Percentiles rank a stretch among this genome's conserved stretches.
These are phyloP conservation scores for Psidium guajava DNA, from an alignment of 345 rosid genomes.

Conservation along the genomic window DNA sequence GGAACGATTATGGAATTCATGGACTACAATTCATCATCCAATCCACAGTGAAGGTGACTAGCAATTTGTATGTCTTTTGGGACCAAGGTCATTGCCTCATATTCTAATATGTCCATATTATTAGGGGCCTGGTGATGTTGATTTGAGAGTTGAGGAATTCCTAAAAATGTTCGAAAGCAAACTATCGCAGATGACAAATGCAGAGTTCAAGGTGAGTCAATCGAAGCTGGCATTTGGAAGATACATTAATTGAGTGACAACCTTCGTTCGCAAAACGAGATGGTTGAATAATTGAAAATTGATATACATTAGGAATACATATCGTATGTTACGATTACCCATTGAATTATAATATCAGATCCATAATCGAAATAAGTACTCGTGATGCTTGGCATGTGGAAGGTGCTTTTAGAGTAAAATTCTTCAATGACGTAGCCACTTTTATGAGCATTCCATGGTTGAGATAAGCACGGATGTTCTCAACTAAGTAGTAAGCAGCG, in stretches of 20 bases:
- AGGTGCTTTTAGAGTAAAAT: neutral
- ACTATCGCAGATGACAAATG: slow-evolving; percentile 62
- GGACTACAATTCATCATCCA: slow-evolving; percentile 82
- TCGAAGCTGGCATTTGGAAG: neutral
- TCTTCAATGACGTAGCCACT: neutral
- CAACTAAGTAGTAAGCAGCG: neutral
- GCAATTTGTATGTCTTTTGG: neutral
- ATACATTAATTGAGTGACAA: neutral
- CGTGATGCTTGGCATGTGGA: neutral
- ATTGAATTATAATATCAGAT: neutral
- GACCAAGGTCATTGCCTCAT: neutral
- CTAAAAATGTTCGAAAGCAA: slow-evolving; percentile 52
- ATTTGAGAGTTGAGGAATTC: slow-evolving; percentile 66
- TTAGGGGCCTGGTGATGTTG: slow-evolving; percentile 73
- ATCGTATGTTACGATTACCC: neutral
- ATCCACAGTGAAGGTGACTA: slow-evolving; percentile 62
- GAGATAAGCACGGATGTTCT: neutral
- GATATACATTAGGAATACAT: neutral
- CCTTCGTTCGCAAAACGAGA: neutral
- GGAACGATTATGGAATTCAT: slow-evolving; percentile 62
- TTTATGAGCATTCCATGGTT: neutral
- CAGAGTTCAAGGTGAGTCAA: slow-evolving; percentile 63
- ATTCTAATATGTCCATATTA: neutral
- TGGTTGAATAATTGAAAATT: neutral
- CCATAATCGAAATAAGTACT: neutral